Conservation (phyloP, 225 moss, liverwort and hornwort species). For the Marchantia polymorpha region DNA sequence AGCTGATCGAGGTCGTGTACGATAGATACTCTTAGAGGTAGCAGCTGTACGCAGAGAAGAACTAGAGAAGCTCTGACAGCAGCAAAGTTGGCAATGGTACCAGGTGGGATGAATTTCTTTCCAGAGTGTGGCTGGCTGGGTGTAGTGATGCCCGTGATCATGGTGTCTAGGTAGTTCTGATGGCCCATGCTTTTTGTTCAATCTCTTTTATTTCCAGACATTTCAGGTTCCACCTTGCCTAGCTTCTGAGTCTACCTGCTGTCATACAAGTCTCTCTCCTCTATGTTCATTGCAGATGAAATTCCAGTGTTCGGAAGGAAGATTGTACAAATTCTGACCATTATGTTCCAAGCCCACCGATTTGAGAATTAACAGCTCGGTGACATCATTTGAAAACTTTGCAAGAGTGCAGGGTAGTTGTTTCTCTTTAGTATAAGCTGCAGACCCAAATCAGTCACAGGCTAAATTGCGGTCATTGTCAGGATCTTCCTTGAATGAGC, state of each 20-base stretch:
- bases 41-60: neutral
- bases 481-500: too few species aligned
- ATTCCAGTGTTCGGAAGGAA: neutral
- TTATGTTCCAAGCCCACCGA: neutral
- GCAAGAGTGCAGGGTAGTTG: too few species aligned
- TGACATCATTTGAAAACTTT: neutral
- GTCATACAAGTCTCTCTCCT: neutral
- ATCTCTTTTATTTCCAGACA: too few species aligned
- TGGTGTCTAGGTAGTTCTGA: neutral
- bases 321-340: too few species aligned
- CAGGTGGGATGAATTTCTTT: conserved; percentile 6
- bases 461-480: too few species aligned
- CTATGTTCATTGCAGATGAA: neutral
- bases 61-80: neutral
- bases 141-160: neutral
- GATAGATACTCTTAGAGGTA: neutral
- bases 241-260: neutral
- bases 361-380: neutral
- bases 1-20: neutral
- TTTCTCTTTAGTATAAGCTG: too few species aligned
- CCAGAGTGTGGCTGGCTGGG: neutral
- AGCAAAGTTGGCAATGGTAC: conserved; percentile 11
- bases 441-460: too few species aligned
- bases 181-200: neutral
- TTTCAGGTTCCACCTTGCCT: neutral